phyloP scores from a whole-genome alignment of 1,139 yeast species.

The Blastobotrys buckinghamii region DNA sequence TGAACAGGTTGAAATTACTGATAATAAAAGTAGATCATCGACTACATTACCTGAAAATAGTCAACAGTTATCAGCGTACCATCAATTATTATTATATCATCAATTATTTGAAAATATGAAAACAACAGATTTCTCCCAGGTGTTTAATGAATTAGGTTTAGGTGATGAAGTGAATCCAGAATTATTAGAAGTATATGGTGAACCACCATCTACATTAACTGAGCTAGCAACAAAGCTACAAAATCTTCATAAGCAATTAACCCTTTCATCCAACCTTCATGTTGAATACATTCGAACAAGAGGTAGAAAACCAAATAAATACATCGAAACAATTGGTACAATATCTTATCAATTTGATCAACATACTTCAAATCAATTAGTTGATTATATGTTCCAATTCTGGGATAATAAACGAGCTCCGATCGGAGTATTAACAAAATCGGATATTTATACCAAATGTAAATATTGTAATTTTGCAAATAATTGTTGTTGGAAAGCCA shows the following conservation, averaged over 20 bases:
- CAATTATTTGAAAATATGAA: constrained; percentile 20
- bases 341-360: constrained; percentile 21
- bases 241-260: no score
- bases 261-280: constrained; percentile 12
- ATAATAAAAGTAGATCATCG: constrained; percentile 29
- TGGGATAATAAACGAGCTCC: constrained; percentile 28
- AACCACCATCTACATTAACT: not conserved
- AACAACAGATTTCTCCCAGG: not conserved
- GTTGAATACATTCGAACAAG: constrained; percentile 20
- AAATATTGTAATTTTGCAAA: constrained; percentile 18
- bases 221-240: not conserved
- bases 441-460: constrained; percentile 21
- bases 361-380: constrained; percentile 15
- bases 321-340: constrained; percentile 15
- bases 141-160: constrained; percentile 1
- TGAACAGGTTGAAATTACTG: constrained; percentile 22
- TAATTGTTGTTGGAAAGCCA: constrained; percentile 22
- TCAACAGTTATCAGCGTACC: constrained; percentile 30
- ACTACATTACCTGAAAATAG: constrained; percentile 18
- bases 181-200: not conserved
- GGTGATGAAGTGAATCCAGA: constrained; percentile 4
- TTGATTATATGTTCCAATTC: constrained; percentile 24
- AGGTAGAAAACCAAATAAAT: constrained; percentile 8
- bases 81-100: constrained; percentile 31
- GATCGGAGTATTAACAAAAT: constrained; percentile 21